Conservation (phyloP, 1,139 yeast genomes). For the Geotrichum klebahnii region DNA sequence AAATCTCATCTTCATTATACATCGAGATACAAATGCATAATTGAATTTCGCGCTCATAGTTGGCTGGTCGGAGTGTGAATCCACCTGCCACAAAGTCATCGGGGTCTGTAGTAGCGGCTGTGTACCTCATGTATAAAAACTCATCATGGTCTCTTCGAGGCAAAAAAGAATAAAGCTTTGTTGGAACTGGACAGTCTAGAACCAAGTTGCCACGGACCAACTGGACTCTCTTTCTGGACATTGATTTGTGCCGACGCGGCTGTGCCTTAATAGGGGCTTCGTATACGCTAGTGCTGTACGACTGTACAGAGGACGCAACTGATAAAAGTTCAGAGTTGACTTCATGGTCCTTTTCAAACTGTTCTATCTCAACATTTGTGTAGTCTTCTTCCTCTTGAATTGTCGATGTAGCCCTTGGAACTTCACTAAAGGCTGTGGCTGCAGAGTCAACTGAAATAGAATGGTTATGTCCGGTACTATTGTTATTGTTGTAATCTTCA, state of each 20-base stretch:
- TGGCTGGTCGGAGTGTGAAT: slow-evolving; percentile 71
- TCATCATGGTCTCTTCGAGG: slow-evolving; percentile 86
- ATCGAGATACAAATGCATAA: slow-evolving; percentile 82
- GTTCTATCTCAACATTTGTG: too few relatives aligned
- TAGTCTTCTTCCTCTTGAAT: not conserved
- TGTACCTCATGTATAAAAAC: slow-evolving; percentile 70
- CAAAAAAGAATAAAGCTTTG: slow-evolving; percentile 70
- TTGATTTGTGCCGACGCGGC: slow-evolving; percentile 57
- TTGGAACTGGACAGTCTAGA: slow-evolving; percentile 89
- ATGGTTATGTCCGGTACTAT: not conserved
- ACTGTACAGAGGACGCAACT: slow-evolving; percentile 29
- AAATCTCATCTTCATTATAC: slow-evolving; percentile 76
- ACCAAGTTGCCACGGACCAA: slow-evolving; percentile 76
- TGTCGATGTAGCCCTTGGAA: too few relatives aligned
- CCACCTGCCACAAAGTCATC: slow-evolving; percentile 66
- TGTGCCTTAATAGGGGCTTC: slow-evolving; percentile 49
- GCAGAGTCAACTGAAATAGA: slow-evolving; percentile 4
- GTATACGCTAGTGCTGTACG: slow-evolving; percentile 28
- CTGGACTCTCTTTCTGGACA: slow-evolving; percentile 57
- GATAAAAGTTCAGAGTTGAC: slow-evolving; percentile 31
- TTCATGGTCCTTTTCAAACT: too few relatives aligned
- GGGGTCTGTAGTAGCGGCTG: slow-evolving; percentile 77
- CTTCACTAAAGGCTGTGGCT: not conserved
- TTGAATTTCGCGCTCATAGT: slow-evolving; percentile 77
- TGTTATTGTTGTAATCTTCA: not conserved